Conservation (phyloP, 208 protist genomes). For the Porcisia deanei region DNA sequence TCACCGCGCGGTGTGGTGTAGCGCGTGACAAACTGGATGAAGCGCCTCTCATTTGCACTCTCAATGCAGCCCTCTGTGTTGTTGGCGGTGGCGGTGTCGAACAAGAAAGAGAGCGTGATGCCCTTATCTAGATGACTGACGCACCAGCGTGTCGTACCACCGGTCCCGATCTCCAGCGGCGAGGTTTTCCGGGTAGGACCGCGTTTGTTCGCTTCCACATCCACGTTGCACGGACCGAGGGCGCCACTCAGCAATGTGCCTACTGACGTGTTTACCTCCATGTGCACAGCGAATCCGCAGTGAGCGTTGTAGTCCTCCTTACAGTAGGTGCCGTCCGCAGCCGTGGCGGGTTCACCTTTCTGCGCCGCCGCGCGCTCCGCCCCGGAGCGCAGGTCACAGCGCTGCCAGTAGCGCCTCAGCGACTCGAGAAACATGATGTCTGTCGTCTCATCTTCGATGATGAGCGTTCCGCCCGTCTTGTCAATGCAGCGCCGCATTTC, state of each 20-base stretch:
- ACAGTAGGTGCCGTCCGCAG: background rate
- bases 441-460: slow-evolving; percentile 96
- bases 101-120: slow-evolving; percentile 67
- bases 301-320: slow-evolving; percentile 30
- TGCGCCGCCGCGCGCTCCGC: background rate
- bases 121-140: slow-evolving; percentile 65
- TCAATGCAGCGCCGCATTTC: slow-evolving; percentile 95
- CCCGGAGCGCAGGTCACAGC: slow-evolving; percentile 47
- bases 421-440: slow-evolving; percentile 83
- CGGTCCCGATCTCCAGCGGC: slow-evolving; percentile 60
- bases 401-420: slow-evolving; percentile 76
- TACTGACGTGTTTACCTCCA: slow-evolving; percentile 74
- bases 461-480: slow-evolving; percentile 93
- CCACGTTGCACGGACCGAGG: slow-evolving; percentile 69
- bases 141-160: slow-evolving; percentile 65
- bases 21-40: slow-evolving; percentile 94
- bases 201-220: slow-evolving; percentile 46
- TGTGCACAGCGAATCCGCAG: slow-evolving; percentile 66
- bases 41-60: slow-evolving; percentile 51
- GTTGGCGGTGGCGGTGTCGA: slow-evolving; percentile 76
- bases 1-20: slow-evolving; percentile 90
- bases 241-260: slow-evolving; percentile 74
- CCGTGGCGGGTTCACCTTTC: background rate
- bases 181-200: slow-evolving; percentile 36
- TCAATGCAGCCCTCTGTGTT: slow-evolving; percentile 7